These are phyloP conservation scores for Pseudofabraea citricarpa DNA, from an alignment of 2,329 filamentous ascomycete species.

Conservation along the genomic window DNA sequence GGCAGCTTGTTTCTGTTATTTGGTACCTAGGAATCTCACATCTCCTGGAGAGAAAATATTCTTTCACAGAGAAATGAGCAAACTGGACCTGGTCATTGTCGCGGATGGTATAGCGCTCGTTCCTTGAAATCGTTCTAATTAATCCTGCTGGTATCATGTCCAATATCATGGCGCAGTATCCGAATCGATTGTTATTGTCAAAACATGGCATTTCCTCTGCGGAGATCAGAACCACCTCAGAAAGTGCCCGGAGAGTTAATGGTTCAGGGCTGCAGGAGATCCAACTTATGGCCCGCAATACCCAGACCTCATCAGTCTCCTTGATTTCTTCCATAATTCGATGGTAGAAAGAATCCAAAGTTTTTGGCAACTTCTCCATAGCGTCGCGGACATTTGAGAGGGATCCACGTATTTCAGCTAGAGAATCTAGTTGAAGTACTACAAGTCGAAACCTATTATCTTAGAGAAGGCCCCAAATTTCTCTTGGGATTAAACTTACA, in stretches of 20 bases:
- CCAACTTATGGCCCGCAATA: slow-evolving; percentile 16
- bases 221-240: background rate
- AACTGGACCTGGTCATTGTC: background rate
- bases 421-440: slow-evolving; percentile 11
- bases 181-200: background rate
- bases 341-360: slow-evolving; percentile 10
- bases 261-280: slow-evolving; percentile 15
- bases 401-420: background rate
- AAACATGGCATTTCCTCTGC: background rate
- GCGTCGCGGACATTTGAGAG: background rate
- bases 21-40: background rate
- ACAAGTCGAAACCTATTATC: slow-evolving; percentile 10
- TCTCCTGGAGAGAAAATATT: background rate
- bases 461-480: background rate
- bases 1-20: background rate
- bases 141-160: background rate
- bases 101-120: background rate
- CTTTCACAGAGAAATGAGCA: background rate
- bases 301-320: background rate
- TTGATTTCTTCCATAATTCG: slow-evolving; percentile 4
- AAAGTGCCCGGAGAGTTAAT: background rate
- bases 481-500: slow-evolving; percentile 1
- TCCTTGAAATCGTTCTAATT: background rate
- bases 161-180: background rate
- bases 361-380: slow-evolving; percentile 6